Conservation (phyloP, 805 yeast genomes). For the Kodamaea leandrae region DNA sequence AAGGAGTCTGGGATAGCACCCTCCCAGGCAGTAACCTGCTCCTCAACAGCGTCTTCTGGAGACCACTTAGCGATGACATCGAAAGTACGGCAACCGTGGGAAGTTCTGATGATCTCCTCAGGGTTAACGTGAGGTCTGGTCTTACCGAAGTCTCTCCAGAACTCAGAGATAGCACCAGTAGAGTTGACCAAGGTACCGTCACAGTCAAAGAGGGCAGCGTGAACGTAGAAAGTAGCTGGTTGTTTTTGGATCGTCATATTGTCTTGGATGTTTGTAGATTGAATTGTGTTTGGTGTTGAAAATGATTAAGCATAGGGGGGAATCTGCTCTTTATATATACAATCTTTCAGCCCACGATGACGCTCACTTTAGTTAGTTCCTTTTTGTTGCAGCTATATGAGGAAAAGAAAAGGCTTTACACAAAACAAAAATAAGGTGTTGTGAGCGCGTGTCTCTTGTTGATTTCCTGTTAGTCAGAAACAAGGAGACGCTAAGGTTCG, state of each 20-base stretch:
- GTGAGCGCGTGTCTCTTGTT: too few relatives aligned
- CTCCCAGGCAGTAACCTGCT: conserved; percentile 65
- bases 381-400: neutral
- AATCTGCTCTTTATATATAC: conserved; percentile 8
- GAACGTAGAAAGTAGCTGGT: conserved; percentile 42
- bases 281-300: neutral
- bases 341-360: neutral
- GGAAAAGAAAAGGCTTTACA: neutral
- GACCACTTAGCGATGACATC: conserved; percentile 74
- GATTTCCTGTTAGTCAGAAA: too few relatives aligned
- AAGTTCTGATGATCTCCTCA: conserved; percentile 65
- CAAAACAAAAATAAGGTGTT: conserved; percentile 1
- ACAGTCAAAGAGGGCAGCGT: conserved; percentile 69
- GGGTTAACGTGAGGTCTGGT: conserved; percentile 67
- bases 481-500: too few relatives aligned
- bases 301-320: neutral
- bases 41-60: conserved; percentile 68
- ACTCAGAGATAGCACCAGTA: conserved; percentile 75
- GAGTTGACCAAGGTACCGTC: conserved; percentile 87
- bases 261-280: conserved; percentile 12
- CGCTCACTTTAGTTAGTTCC: neutral
- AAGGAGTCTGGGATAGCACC: conserved; percentile 67
- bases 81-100: conserved; percentile 82
- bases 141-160: conserved; percentile 74
- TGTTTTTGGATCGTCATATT: conserved; percentile 39